Conservation (phyloP, 164 flowering plant genomes). For the Umbilicus rupestris region DNA sequence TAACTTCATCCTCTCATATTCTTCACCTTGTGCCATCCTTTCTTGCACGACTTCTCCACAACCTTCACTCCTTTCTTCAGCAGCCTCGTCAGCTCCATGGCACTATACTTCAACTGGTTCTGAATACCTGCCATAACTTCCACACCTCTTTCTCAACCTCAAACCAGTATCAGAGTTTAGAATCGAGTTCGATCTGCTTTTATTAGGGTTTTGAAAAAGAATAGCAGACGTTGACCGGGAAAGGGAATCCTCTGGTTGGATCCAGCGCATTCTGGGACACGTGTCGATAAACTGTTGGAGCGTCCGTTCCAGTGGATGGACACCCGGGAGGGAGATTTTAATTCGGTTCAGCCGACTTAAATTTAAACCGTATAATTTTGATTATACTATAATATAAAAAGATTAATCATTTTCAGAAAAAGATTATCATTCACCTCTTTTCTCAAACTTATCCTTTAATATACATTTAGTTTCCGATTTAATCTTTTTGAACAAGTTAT, state of each 20-base stretch:
- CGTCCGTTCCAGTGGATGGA: no score
- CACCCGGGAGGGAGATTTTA: no score
- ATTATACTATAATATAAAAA: no score
- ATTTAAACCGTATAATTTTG: no score
- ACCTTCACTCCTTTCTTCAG: slow-evolving; percentile 53
- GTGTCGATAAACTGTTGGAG: neutral
- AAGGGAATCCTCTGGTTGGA: neutral
- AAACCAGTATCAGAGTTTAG: no score
- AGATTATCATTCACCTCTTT: no score
- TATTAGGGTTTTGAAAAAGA: neutral
- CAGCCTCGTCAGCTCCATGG: slow-evolving; percentile 39
- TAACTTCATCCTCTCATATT: slow-evolving; percentile 12
- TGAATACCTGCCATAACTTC: slow-evolving; percentile 41
- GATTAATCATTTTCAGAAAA: no score
- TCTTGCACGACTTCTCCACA: slow-evolving; percentile 61
- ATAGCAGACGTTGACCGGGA: no score
- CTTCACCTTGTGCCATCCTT: slow-evolving; percentile 66
- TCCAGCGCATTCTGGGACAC: neutral
- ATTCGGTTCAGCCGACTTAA: no score
- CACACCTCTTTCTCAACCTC: neutral
- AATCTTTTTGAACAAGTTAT: no score
- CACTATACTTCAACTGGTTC: slow-evolving; percentile 50
- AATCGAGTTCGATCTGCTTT: neutral
- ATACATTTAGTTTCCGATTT: no score
- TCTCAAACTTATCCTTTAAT: no score